phyloP scores from a whole-genome alignment of 495 filamentous ascomycete species.

The Lichina pygmaea region DNA sequence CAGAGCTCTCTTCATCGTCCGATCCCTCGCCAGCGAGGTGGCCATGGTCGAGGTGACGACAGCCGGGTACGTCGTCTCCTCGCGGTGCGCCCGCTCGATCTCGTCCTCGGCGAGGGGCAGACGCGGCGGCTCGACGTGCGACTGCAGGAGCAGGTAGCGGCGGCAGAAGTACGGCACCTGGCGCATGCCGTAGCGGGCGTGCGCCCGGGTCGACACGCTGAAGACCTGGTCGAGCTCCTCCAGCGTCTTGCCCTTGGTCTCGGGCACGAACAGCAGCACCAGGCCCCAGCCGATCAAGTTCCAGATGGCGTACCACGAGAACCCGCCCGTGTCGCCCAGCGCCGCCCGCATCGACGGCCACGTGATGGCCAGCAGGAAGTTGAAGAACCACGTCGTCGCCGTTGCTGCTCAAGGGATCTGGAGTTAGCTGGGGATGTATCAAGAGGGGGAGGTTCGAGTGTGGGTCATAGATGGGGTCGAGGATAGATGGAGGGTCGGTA shows the following conservation, averaged over 20 bases:
- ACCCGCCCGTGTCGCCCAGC: slow-evolving; percentile 31
- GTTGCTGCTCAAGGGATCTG: slow-evolving; percentile 23
- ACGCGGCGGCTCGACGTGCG: slow-evolving; percentile 12
- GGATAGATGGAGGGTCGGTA: no score
- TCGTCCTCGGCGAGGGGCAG: not conserved
- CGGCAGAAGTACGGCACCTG: slow-evolving; percentile 22
- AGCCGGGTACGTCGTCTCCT: no score
- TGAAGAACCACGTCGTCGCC: slow-evolving; percentile 45
- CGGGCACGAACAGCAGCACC: slow-evolving; percentile 16
- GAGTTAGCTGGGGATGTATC: no score
- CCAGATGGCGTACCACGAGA: slow-evolving; percentile 27
- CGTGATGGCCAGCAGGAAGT: slow-evolving; percentile 36
- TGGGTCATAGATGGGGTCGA: no score
- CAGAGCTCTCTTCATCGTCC: no score
- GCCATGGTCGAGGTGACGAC: no score
- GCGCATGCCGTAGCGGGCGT: slow-evolving; percentile 12
- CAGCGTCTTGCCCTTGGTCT: slow-evolving; percentile 19
- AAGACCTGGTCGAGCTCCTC: slow-evolving; percentile 22
- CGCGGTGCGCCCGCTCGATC: no score
- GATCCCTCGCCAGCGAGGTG: no score
- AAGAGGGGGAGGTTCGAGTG: no score
- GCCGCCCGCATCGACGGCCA: slow-evolving; percentile 28
- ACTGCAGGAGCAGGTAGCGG: slow-evolving; percentile 15
- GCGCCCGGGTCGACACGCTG: slow-evolving; percentile 14
- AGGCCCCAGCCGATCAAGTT: slow-evolving; percentile 16